These are phyloP conservation scores for Sporothrix brunneoviolacea DNA, from an alignment of 2,329 filamentous ascomycete genomes.

Conservation along the genomic window DNA sequence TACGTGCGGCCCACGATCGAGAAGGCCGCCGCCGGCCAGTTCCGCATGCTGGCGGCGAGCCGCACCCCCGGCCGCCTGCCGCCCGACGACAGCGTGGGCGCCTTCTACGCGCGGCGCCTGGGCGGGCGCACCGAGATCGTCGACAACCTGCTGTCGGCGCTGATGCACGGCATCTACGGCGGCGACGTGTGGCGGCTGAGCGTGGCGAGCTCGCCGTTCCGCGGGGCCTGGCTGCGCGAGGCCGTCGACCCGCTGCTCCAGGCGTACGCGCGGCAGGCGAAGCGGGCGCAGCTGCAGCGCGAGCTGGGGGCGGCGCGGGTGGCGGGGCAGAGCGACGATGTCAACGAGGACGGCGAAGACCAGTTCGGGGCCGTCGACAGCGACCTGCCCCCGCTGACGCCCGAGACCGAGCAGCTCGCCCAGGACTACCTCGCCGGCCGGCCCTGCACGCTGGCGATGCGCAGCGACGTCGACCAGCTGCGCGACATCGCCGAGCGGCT, in stretches of 20 bases:
- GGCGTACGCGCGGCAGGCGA: neutral
- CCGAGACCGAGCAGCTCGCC: neutral
- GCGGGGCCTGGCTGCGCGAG: constrained; percentile 11
- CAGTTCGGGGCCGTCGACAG: neutral
- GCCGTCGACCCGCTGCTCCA: neutral
- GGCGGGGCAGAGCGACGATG: no score
- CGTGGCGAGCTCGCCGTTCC: constrained; percentile 28
- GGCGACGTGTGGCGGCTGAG: constrained; percentile 81
- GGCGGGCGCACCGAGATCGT: constrained; percentile 45
- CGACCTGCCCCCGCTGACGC: constrained; percentile 1
- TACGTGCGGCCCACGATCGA: neutral
- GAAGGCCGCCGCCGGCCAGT: neutral
- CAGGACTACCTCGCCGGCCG: neutral
- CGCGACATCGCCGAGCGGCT: constrained; percentile 3
- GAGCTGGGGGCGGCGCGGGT: neutral
- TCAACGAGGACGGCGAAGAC: neutral
- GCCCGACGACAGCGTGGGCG: constrained; percentile 65
- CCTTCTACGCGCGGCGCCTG: constrained; percentile 53
- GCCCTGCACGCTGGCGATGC: neutral
- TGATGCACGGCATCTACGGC: constrained; percentile 84
- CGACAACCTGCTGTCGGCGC: constrained; percentile 68
- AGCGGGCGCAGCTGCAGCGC: neutral
- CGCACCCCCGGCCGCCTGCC: constrained; percentile 23
- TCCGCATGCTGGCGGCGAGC: constrained; percentile 18
- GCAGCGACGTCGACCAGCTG: constrained; percentile 14